Evolutionary conservation across 768 basidiomycete genomes (phyloP).

Genomic region (Tylopilus plumbeoviolaceoides): DNA sequence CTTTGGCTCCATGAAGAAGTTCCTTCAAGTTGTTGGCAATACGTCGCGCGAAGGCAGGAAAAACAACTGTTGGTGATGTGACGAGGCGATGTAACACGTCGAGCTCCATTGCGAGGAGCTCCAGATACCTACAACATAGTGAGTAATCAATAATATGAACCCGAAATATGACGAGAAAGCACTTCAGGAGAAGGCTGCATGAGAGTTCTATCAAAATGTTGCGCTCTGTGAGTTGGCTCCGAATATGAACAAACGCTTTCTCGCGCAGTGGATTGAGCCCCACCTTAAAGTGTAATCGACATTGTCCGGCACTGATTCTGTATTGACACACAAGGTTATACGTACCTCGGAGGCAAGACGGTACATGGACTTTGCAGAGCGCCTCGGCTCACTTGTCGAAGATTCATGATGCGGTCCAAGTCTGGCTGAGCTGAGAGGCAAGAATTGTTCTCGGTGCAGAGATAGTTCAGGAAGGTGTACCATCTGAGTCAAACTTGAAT

Average conservation of each 20-base stretch:
- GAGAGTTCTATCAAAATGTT: conserved; percentile 27
- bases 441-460: conserved; percentile 36
- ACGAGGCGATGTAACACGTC: background rate
- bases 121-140: background rate
- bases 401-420: background rate
- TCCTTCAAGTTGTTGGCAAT: background rate
- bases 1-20: background rate
- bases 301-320: too few species aligned
- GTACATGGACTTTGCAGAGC: conserved; percentile 46
- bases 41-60: background rate
- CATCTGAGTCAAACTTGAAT: conserved; percentile 28
- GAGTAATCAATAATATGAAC: background rate
- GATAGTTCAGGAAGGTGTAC: conserved; percentile 37
- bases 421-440: conserved; percentile 23
- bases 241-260: conserved; percentile 14
- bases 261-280: conserved; percentile 16
- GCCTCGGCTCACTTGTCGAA: conserved; percentile 12
- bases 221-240: conserved; percentile 10
- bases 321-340: background rate
- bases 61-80: background rate
- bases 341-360: conserved; percentile 38
- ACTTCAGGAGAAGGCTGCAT: conserved; percentile 13
- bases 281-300: conserved; percentile 5
- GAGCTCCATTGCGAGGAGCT: background rate
- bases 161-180: background rate